Evolutionary conservation across 2,329 filamentous ascomycete species (phyloP), one percentile per base, ranked within the genome.

Genomic region (Venturia asperata): DNA sequence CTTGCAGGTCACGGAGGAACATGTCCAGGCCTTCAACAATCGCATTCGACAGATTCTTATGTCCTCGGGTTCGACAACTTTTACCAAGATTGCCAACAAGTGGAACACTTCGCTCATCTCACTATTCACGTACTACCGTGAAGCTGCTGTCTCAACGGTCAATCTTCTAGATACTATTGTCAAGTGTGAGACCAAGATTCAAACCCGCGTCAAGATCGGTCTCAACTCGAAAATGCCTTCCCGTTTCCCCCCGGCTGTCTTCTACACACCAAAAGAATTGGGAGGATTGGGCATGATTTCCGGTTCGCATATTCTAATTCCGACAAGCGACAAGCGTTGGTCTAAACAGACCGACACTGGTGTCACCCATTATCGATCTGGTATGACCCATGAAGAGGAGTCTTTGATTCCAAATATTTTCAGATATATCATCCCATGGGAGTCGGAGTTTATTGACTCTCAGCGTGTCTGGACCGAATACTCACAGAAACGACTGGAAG

Each of bases 61-160:
- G 94, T 97, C 93, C 13, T 97, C 94, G 66, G 95, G 94, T n/a
- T 96, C 91, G 5, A 99, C 94, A 0, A 99, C 94, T 0, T 99
- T 99, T 79, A 99, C 94, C 58, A 99, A 99, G 83, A 99, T 99
- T 73, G 94, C 95, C 60, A 99, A 99, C 79, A 99, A 99, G 79
- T 99, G 95, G 94, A 99, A 99, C 77, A 99, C 94, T 0, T 94
- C 91, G 1, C 78, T 99, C 70, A 99, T 99, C 72, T 92, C 94
- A 0, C 84, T 99, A 34, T 99, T 99, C 79, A 97, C 94, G 0
- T 99, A 99, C 77, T 99, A 99, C 74, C 91, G 94, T 75, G 94
- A 99, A 75, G 94, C 94, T 61, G 94, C 94, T 19, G 93, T 97
- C 1, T 96, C 93, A 0, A 99, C 95, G 0, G 91, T 97, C 67